Percentiles rank a stretch among this genome's conserved stretches.
Evolutionary conservation across 805 yeast genomes (phyloP).

Genomic region (Lipomyces starkeyi): DNA sequence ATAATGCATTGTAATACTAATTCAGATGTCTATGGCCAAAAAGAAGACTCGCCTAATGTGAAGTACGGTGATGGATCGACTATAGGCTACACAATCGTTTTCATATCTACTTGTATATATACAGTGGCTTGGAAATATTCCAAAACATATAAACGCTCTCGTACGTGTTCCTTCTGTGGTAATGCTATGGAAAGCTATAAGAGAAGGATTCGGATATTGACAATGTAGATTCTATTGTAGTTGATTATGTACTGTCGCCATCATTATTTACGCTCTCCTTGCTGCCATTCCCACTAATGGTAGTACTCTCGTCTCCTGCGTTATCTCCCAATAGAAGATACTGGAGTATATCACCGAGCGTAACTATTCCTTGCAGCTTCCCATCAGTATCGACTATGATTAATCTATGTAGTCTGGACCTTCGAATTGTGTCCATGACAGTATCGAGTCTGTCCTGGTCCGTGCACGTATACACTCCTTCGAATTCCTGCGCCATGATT

Average conservation of each 20-base stretch:
- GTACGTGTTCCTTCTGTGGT: neutral
- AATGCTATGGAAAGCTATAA: neutral
- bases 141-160: neutral
- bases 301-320: slow-evolving; percentile 1
- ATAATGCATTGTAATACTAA: too few species aligned
- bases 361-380: slow-evolving; percentile 77
- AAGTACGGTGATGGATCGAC: neutral
- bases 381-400: slow-evolving; percentile 82
- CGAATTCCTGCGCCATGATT: slow-evolving; percentile 64
- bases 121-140: neutral
- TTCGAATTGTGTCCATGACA: slow-evolving; percentile 89
- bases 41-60: too few species aligned
- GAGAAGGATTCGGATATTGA: neutral
- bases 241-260: neutral
- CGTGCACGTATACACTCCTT: slow-evolving; percentile 97
- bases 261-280: neutral
- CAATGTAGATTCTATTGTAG: too few species aligned
- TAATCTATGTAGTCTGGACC: slow-evolving; percentile 87
- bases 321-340: slow-evolving; percentile 73
- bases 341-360: slow-evolving; percentile 86
- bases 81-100: neutral
- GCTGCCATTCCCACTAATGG: slow-evolving; percentile 2
- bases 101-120: neutral
- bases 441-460: slow-evolving; percentile 83
- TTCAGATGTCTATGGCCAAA: too few species aligned